A percentile compares a stretch with the other conserved stretches of the same genome.
phyloP scores from a whole-genome alignment of 345 rosid species.

The Passiflora organensis region DNA sequence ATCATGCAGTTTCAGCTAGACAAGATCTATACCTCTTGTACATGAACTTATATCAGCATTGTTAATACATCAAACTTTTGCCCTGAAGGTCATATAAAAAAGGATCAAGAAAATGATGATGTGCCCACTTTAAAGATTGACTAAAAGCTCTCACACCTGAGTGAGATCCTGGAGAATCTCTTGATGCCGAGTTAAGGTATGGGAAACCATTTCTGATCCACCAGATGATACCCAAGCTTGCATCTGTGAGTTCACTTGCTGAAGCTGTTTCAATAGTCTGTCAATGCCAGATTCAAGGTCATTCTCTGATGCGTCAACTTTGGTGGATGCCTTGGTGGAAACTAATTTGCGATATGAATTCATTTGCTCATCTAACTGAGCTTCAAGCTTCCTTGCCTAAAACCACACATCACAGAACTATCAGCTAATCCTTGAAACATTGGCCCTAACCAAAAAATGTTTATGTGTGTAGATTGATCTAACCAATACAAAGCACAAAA shows the following conservation, averaged over 20 bases:
- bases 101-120: too few relatives aligned
- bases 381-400: constrained; percentile 95
- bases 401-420: constrained; percentile 8
- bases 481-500: too few relatives aligned
- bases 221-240: constrained; percentile 97
- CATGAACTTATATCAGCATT: too few relatives aligned
- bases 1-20: too few relatives aligned
- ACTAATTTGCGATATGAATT: constrained; percentile 74
- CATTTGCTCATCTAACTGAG: constrained; percentile 98
- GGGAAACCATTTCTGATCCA: constrained; percentile 98
- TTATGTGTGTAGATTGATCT: neutral
- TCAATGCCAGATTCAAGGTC: constrained; percentile 82
- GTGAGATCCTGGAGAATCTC: constrained; percentile 92
- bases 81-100: too few relatives aligned
- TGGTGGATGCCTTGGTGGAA: constrained; percentile 57
- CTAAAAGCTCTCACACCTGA: constrained; percentile 45
- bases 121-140: constrained; percentile 1
- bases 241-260: constrained; percentile 84
- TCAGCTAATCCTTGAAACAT: neutral
- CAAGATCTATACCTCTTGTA: too few relatives aligned
- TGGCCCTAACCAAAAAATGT: too few relatives aligned
- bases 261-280: constrained; percentile 59
- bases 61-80: too few relatives aligned
- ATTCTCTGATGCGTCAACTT: constrained; percentile 56
- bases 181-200: constrained; percentile 92